Evolutionary conservation across 306 rosid genomes (phyloP).

Genomic region (Prunus dulcis): DNA sequence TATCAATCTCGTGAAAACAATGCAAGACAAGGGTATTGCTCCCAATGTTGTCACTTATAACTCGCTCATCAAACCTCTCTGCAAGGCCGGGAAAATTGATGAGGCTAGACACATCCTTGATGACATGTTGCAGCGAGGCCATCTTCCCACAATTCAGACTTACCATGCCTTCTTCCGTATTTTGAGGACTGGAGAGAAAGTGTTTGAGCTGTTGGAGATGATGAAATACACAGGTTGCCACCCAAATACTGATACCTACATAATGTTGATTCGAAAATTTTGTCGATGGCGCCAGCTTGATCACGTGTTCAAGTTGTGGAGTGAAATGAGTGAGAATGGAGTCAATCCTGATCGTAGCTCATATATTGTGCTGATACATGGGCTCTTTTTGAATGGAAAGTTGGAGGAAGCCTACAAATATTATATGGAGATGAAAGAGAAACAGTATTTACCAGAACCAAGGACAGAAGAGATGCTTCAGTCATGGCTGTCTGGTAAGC

Average conservation of each 20-base stretch:
- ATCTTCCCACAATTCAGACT: slow-evolving; percentile 70
- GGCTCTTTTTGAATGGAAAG: slow-evolving; percentile 73
- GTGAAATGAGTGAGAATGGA: slow-evolving; percentile 59
- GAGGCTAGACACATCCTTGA: slow-evolving; percentile 55
- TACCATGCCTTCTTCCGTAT: slow-evolving; percentile 74
- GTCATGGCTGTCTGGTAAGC: slow-evolving; percentile 70
- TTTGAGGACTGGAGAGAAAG: slow-evolving; percentile 59
- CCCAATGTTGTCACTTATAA: slow-evolving; percentile 73
- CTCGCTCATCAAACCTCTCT: slow-evolving; percentile 80
- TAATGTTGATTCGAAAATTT: slow-evolving; percentile 85
- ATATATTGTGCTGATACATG: slow-evolving; percentile 80
- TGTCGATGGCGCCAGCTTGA: slow-evolving; percentile 79
- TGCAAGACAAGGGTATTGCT: slow-evolving; percentile 58
- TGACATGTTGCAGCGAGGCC: slow-evolving; percentile 46
- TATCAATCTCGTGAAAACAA: slow-evolving; percentile 44
- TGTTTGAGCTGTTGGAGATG: slow-evolving; percentile 51
- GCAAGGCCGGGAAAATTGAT: slow-evolving; percentile 53
- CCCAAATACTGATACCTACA: slow-evolving; percentile 70
- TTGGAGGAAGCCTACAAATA: slow-evolving; percentile 70
- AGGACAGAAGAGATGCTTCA: slow-evolving; percentile 67
- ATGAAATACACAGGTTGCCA: slow-evolving; percentile 65
- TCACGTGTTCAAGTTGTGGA: slow-evolving; percentile 68
- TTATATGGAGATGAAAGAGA: slow-evolving; percentile 78
- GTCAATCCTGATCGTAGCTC: slow-evolving; percentile 72
- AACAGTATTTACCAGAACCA: slow-evolving; percentile 67